These are phyloP conservation scores for Apiospora pterosperma DNA, from an alignment of 2,329 filamentous ascomycete genomes.

Conservation along the genomic window DNA sequence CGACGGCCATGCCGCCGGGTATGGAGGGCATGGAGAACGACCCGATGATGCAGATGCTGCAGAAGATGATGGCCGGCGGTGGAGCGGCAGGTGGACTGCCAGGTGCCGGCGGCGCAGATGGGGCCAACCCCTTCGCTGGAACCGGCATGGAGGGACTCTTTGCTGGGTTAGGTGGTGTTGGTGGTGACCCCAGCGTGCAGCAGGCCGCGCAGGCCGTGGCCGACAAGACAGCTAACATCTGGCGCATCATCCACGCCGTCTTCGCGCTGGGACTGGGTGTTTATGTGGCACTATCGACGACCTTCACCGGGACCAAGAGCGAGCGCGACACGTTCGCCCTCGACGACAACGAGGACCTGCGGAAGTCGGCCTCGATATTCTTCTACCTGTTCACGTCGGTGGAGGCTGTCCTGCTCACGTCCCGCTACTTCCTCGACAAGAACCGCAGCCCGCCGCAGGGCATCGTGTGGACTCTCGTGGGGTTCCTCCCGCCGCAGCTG, in stretches of 20 bases:
- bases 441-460: conserved; percentile 54
- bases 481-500: conserved; percentile 63
- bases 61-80: conserved; percentile 61
- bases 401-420: conserved; percentile 69
- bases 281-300: conserved; percentile 65
- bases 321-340: conserved; percentile 45
- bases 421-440: conserved; percentile 67
- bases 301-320: conserved; percentile 64
- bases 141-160: conserved; percentile 24
- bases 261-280: conserved; percentile 67
- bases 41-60: conserved; percentile 71
- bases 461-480: conserved; percentile 59
- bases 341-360: not conserved
- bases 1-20: conserved; percentile 19
- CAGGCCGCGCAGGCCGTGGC: conserved; percentile 23
- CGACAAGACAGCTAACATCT: conserved; percentile 48
- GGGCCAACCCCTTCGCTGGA: conserved; percentile 31
- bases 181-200: conserved; percentile 29
- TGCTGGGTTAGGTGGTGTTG: conserved; percentile 27
- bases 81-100: conserved; percentile 31
- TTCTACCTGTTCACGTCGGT: conserved; percentile 81
- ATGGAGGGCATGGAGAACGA: conserved; percentile 44
- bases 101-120: conserved; percentile 31
- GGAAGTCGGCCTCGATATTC: conserved; percentile 37
- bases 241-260: conserved; percentile 71